These are phyloP conservation scores for Lanmaoa pseudosensibilis DNA, from an alignment of 768 basidiomycete genomes.

Conservation along the genomic window DNA sequence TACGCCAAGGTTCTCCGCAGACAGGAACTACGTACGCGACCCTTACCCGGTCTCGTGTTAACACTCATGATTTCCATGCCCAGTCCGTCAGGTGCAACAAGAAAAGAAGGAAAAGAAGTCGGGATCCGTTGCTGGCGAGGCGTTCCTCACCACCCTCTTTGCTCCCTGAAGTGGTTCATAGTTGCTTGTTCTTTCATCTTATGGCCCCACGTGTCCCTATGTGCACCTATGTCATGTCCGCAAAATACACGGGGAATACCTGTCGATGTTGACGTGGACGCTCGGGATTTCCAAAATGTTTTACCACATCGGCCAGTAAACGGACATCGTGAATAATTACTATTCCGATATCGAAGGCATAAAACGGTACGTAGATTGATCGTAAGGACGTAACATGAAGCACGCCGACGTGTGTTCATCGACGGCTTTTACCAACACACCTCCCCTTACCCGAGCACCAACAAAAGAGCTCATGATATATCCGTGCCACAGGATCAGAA, in stretches of 20 bases:
- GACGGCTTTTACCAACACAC: not conserved
- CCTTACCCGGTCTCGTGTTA: not conserved
- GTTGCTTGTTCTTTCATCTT: conserved; percentile 1
- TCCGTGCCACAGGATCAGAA: not conserved
- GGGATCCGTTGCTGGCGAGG: conserved; percentile 71
- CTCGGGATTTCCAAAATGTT: not conserved
- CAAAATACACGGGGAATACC: conserved; percentile 10
- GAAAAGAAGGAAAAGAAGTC: conserved; percentile 57
- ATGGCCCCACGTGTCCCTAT: conserved; percentile 15
- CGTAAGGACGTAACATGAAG: not conserved
- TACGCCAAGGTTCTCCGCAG: conserved; percentile 94
- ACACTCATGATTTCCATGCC: conserved; percentile 8
- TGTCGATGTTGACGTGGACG: not conserved
- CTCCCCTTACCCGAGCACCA: too few relatives aligned
- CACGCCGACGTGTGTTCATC: not conserved
- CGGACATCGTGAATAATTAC: not conserved
- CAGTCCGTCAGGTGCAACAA: conserved; percentile 75
- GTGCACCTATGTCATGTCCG: conserved; percentile 16
- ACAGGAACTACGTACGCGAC: conserved; percentile 80
- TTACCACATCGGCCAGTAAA: not conserved
- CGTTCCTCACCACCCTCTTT: conserved; percentile 82
- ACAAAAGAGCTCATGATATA: not conserved
- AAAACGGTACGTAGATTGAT: not conserved
- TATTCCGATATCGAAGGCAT: not conserved
- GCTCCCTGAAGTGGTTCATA: conserved; percentile 62